Percentiles rank a stretch among this genome's conserved stretches.
phyloP scores from a whole-genome alignment of 805 yeast genomes.

The Wickerhamiella azyma region DNA sequence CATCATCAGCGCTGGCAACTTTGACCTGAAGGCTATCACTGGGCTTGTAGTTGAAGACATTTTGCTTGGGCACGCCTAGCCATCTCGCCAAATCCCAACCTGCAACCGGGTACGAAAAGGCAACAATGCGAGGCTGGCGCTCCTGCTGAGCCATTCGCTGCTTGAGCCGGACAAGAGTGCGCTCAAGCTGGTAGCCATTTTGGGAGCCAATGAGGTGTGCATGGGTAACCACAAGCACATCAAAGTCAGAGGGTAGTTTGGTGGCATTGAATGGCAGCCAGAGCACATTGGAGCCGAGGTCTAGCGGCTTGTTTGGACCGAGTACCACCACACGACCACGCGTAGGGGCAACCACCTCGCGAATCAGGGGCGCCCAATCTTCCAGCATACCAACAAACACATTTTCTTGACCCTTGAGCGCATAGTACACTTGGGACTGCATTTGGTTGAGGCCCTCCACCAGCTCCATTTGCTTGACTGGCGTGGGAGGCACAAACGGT shows the following conservation, averaged over 20 bases:
- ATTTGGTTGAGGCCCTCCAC: conserved; percentile 1
- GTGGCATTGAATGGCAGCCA: conserved; percentile 39
- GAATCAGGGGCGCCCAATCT: background rate
- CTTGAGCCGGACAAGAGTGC: conserved; percentile 53
- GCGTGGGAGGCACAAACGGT: conserved; percentile 49
- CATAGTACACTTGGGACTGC: conserved; percentile 1
- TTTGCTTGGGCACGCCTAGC: conserved; percentile 54
- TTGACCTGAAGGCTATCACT: conserved; percentile 31
- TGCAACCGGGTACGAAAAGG: conserved; percentile 53
- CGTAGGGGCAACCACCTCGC: background rate
- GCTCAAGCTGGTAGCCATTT: conserved; percentile 55
- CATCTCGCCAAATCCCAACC: conserved; percentile 73
- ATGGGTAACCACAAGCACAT: conserved; percentile 42
- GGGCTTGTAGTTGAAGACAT: conserved; percentile 59
- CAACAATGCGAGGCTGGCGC: conserved; percentile 47
- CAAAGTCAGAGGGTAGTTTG: conserved; percentile 44
- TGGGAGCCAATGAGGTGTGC: conserved; percentile 51
- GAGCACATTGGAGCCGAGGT: conserved; percentile 26
- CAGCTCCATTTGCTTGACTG: conserved; percentile 22
- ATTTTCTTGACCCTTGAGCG: conserved; percentile 43
- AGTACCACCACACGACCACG: background rate
- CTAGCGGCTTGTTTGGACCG: conserved; percentile 26
- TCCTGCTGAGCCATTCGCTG: conserved; percentile 58
- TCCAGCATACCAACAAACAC: conserved; percentile 42
- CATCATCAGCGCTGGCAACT: background rate